Evolutionary conservation across 495 filamentous ascomycete species (phyloP).

Genomic region (Daldinia bambusicola): DNA sequence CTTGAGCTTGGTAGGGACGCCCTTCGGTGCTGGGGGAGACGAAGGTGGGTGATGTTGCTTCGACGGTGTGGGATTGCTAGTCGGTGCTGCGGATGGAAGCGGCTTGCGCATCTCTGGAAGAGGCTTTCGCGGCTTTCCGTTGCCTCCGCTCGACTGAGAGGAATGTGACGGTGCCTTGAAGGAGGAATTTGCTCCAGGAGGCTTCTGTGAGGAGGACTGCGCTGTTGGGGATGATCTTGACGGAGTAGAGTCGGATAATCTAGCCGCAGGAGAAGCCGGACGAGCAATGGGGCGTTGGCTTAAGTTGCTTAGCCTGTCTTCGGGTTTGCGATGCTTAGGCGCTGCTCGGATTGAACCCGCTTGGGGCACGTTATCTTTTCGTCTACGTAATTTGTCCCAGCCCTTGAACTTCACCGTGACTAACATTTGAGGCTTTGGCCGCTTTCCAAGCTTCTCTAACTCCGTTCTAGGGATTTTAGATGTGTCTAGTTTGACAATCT

Average conservation of each 20-base stretch:
- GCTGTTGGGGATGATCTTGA: conserved; percentile 11
- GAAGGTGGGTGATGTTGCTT: conserved; percentile 40
- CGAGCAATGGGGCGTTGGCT: conserved; percentile 19
- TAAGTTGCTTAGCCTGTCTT: conserved; percentile 16
- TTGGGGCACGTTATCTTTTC: conserved; percentile 22
- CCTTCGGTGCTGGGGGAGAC: conserved; percentile 34
- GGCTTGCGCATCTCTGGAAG: conserved; percentile 53
- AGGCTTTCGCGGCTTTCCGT: conserved; percentile 45
- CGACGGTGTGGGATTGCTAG: conserved; percentile 33
- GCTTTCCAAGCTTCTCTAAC: conserved; percentile 31
- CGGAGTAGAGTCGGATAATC: conserved; percentile 28
- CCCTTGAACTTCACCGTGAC: conserved; percentile 41
- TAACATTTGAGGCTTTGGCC: conserved; percentile 14
- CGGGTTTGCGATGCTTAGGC: conserved; percentile 32
- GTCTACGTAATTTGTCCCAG: conserved; percentile 41
- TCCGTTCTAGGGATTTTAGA: conserved; percentile 36
- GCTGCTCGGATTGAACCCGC: conserved; percentile 40
- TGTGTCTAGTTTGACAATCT: conserved; percentile 50
- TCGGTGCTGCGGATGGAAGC: conserved; percentile 50
- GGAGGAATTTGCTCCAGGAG: neutral
- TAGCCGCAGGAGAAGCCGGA: conserved; percentile 23
- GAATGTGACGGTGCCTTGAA: conserved; percentile 24
- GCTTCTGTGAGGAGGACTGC: conserved; percentile 12
- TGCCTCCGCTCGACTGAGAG: conserved; percentile 28
- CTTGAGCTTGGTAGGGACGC: conserved; percentile 46